Base-by-base conservation (phyloP, 805 yeast genomes). In the Candida succiphila region DNA sequence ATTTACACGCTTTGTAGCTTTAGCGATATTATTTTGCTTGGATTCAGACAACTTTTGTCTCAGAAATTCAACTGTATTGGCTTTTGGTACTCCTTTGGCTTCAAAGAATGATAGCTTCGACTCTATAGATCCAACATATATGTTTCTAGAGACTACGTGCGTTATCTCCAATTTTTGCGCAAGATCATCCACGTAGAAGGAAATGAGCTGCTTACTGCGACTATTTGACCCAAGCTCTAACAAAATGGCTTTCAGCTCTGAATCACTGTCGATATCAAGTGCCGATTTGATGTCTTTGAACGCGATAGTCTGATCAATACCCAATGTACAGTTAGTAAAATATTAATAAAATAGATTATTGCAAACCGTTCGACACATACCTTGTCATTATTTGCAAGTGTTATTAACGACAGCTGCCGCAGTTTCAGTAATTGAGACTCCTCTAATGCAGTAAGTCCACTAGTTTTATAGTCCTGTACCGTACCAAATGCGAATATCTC, bases 401-500 rank as follows among this genome's bases (percentile, higher is more conserved):
- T 19, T 9, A 40, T 31, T 14, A 40, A 18, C 13, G 39, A 31
- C 14, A 40, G 10, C 25, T 35, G 35, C n/a, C 39, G 19, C 15
- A 40, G 17, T 24, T 37, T 37, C 7, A 31, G 3, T 15, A 40
- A 23, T 22, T 37, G 36, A 5, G 13, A n/a, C 7, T 35, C 36
- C 12, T n/a, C 20, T 10, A 39, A 24, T 19, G 32, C 34, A 15
- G 27, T 3, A 8, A 37, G 23, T 16, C 25, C 10, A 9, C 29
- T 34, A n/a, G n/a, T n/a, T n/a, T n/a, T n/a, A n/a, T n/a, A n/a
- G 33, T 52, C 52, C 7, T 23, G n/a, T 7, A 47, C 28, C 2
- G 39, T 39, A 6, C 56, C 57, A 42, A 48, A 54, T 3, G 55
- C 39, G 37, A 34, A 53, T 13, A 54, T 27, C 40, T 53, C 58